These are phyloP conservation scores for Lasiodiplodia theobromae DNA, from an alignment of 2,329 filamentous ascomycete species.

Conservation along the genomic window DNA sequence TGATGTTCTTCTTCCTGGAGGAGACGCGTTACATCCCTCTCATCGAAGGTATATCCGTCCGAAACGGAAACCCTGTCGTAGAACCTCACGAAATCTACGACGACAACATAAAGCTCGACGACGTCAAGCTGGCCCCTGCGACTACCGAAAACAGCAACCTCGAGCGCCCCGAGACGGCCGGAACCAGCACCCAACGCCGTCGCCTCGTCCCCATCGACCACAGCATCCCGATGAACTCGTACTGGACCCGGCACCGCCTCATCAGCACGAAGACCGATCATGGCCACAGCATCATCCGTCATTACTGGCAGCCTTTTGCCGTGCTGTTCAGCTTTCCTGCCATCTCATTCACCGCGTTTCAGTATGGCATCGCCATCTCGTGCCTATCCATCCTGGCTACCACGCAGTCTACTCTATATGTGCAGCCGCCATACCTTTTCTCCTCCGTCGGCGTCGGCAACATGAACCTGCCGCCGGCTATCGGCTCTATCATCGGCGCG, in stretches of 20 bases:
- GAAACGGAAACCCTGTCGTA: background rate
- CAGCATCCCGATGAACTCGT: constrained; percentile 40
- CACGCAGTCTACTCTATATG: constrained; percentile 49
- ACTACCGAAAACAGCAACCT: background rate
- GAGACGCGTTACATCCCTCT: constrained; percentile 61
- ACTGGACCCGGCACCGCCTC: constrained; percentile 43
- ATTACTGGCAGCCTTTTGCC: constrained; percentile 49
- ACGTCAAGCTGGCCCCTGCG: background rate
- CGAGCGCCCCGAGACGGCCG: constrained; percentile 29
- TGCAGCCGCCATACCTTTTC: constrained; percentile 45
- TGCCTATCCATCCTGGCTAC: constrained; percentile 54
- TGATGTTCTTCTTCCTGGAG: constrained; percentile 66
- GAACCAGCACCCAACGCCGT: background rate
- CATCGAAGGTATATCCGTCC: constrained; percentile 58
- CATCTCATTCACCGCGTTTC: constrained; percentile 48
- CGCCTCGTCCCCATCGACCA: constrained; percentile 45
- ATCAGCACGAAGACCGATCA: constrained; percentile 42
- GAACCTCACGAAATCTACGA: background rate
- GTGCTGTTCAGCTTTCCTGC: constrained; percentile 56
- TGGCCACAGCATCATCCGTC: constrained; percentile 39
- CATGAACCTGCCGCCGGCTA: constrained; percentile 36
- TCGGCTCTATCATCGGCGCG: constrained; percentile 27
- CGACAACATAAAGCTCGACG: constrained; percentile 7
- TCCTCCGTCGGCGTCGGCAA: constrained; percentile 49
- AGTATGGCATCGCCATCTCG: constrained; percentile 47